phyloP scores from a whole-genome alignment of 202 grass and related monocot species.

The Eragrostis tef region DNA sequence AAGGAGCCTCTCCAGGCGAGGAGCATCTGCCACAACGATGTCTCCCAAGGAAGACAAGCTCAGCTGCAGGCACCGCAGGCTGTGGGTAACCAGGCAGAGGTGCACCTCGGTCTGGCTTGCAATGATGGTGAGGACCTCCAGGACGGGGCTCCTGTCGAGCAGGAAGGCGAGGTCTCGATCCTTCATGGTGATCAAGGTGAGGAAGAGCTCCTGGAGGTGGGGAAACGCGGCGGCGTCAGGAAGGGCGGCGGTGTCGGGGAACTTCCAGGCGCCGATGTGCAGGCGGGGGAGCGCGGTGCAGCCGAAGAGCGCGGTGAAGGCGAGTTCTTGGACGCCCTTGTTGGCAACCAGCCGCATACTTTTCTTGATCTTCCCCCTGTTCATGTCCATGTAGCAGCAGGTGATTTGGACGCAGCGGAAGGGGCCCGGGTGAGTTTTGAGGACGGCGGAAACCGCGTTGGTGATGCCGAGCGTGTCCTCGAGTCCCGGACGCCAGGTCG shows the following conservation, averaged over 20 bases:
- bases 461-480: background rate
- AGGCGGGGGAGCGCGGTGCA: constrained; percentile 32
- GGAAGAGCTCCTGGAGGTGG: constrained; percentile 41
- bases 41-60: constrained; percentile 23
- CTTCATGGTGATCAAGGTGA: background rate
- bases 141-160: constrained; percentile 21
- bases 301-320: constrained; percentile 23
- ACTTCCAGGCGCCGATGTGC: constrained; percentile 3
- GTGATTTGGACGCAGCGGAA: constrained; percentile 44
- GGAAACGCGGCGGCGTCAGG: background rate
- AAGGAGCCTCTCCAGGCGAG: constrained; percentile 39
- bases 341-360: constrained; percentile 37
- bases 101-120: constrained; percentile 6
- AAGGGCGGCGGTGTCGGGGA: constrained; percentile 12
- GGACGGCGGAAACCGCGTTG: constrained; percentile 45
- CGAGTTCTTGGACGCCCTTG: constrained; percentile 52
- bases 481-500: background rate
- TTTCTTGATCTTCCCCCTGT: background rate
- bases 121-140: constrained; percentile 41
- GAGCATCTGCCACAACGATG: background rate
- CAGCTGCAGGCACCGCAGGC: constrained; percentile 35
- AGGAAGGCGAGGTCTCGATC: background rate
- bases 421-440: constrained; percentile 43
- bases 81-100: constrained; percentile 13
- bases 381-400: background rate